Evolutionary conservation across 2,329 filamentous ascomycete genomes (phyloP).

Genomic region (Neofusicoccum ribis): DNA sequence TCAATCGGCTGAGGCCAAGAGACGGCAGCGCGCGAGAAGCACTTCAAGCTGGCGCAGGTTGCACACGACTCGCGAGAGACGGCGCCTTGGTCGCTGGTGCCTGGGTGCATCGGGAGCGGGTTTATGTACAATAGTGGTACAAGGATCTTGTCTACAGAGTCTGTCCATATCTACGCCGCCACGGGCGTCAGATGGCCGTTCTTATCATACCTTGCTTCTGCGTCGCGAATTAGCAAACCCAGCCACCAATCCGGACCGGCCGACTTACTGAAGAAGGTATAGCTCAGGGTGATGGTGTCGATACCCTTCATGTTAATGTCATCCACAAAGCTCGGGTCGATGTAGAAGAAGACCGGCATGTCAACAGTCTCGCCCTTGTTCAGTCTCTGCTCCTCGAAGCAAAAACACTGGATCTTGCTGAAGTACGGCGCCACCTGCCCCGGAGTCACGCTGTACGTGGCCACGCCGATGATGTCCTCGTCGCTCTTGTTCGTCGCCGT

Average conservation of each 20-base stretch:
- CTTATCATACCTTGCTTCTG: slow-evolving; percentile 78
- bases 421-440: slow-evolving; percentile 97
- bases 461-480: slow-evolving; percentile 94
- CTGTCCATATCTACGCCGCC: slow-evolving; percentile 29
- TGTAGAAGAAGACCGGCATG: slow-evolving; percentile 99
- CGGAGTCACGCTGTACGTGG: slow-evolving; percentile 95
- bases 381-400: slow-evolving; percentile 92
- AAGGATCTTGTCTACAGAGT: not conserved
- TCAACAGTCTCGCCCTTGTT: slow-evolving; percentile 96
- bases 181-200: slow-evolving; percentile 65
- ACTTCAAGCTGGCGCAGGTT: not conserved
- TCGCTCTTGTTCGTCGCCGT: slow-evolving; percentile 90
- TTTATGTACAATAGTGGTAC: not conserved
- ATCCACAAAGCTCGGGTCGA: slow-evolving; percentile 90
- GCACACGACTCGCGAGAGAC: not conserved
- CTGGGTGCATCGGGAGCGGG: not conserved
- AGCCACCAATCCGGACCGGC: not conserved
- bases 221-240: slow-evolving; percentile 24
- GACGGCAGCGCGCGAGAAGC: not conserved
- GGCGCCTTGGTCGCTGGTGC: not conserved
- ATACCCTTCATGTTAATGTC: slow-evolving; percentile 92
- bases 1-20: too few species aligned
- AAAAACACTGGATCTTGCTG: slow-evolving; percentile 99
- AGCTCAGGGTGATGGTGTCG: slow-evolving; percentile 92
- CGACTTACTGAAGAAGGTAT: slow-evolving; percentile 94